These are phyloP conservation scores for Vigna angularis DNA, from an alignment of 306 rosid species.

Conservation along the genomic window DNA sequence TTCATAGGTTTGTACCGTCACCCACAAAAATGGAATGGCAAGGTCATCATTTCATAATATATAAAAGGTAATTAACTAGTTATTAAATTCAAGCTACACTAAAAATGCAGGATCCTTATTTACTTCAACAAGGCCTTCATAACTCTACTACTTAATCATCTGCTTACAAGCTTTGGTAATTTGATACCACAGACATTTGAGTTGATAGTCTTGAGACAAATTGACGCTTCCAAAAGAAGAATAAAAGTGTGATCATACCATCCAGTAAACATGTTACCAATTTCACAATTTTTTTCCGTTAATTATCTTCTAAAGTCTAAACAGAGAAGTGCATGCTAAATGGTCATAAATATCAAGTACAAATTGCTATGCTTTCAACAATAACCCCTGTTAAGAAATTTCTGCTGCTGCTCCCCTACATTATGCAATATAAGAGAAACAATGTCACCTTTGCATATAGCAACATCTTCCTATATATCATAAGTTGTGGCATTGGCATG, in stretches of 20 bases:
- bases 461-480: slow-evolving; percentile 18
- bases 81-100: slow-evolving; percentile 17
- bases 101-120: slow-evolving; percentile 8
- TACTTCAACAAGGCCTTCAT: slow-evolving; percentile 6
- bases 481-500: slow-evolving; percentile 24
- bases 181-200: slow-evolving; percentile 24
- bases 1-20: slow-evolving; percentile 41
- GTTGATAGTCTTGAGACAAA: slow-evolving; percentile 9
- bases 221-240: slow-evolving; percentile 23
- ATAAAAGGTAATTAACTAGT: slow-evolving; percentile 35
- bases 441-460: neutral
- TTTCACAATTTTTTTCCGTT: neutral
- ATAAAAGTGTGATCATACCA: neutral
- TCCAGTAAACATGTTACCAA: slow-evolving; percentile 17
- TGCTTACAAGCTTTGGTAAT: neutral
- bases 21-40: slow-evolving; percentile 34
- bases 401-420: neutral
- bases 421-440: neutral
- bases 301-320: slow-evolving; percentile 33
- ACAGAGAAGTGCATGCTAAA: neutral
- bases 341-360: neutral
- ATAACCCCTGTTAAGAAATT: neutral
- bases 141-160: slow-evolving; percentile 22
- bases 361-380: slow-evolving; percentile 10
- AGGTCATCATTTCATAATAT: slow-evolving; percentile 40